A percentile compares a stretch with the other conserved stretches of the same genome.
Conservation (phyloP, 2,329 filamentous ascomycete genomes). For the Dothidotthia symphoricarpi region DNA sequence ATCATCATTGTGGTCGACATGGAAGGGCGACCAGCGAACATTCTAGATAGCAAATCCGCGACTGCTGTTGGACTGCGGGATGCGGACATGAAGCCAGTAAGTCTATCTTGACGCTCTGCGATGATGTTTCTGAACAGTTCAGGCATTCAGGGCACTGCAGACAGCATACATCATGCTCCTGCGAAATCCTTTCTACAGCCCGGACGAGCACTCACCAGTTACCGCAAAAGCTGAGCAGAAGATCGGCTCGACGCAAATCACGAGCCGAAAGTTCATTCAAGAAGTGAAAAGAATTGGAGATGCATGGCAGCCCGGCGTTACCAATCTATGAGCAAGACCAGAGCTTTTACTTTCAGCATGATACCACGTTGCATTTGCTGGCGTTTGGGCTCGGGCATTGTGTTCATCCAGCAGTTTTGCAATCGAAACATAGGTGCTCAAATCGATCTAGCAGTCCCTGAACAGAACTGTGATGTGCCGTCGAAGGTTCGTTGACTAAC, state of each 20-base stretch:
- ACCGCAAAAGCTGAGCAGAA: constrained; percentile 46
- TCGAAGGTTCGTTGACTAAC: too few relatives aligned
- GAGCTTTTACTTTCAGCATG: constrained; percentile 5
- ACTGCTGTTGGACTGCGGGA: constrained; percentile 70
- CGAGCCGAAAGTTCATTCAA: constrained; percentile 73
- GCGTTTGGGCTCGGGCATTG: constrained; percentile 17
- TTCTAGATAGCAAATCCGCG: constrained; percentile 33
- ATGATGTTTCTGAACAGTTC: not conserved
- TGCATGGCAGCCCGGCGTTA: constrained; percentile 73
- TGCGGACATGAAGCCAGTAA: constrained; percentile 79
- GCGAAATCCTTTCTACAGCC: constrained; percentile 92
- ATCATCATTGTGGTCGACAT: constrained; percentile 90
- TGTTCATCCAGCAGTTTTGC: constrained; percentile 1
- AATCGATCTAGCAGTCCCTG: not conserved
- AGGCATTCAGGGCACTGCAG: constrained; percentile 89
- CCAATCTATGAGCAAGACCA: constrained; percentile 50
- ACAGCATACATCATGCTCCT: constrained; percentile 84
- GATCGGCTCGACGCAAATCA: constrained; percentile 64
- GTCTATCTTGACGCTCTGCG: constrained; percentile 24
- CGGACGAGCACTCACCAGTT: constrained; percentile 74
- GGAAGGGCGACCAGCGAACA: constrained; percentile 62
- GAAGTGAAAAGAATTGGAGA: constrained; percentile 87
- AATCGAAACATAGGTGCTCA: not conserved
- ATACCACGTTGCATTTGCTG: constrained; percentile 28
- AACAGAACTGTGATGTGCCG: too few relatives aligned